phyloP scores from a whole-genome alignment of 1,284 basidiomycete species.

The Leucoagaricus sp. region DNA sequence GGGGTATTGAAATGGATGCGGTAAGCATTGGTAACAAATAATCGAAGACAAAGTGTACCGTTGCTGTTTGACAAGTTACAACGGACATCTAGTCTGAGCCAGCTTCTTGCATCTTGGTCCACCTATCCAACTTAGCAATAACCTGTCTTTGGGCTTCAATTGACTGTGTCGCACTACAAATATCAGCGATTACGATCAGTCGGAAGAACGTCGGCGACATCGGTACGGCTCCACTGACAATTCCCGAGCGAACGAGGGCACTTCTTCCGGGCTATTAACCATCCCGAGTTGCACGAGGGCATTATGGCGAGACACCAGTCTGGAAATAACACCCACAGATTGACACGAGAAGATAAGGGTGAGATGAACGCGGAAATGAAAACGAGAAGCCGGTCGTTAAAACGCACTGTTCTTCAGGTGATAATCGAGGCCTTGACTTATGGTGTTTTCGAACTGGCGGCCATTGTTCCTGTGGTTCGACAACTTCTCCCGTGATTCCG shows the following conservation, averaged over 20 bases:
- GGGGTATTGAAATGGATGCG: too few species aligned
- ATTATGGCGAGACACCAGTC: constrained; percentile 51
- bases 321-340: constrained; percentile 25
- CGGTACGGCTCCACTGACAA: constrained; percentile 49
- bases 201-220: constrained; percentile 2
- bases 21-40: background rate
- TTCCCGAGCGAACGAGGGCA: constrained; percentile 57
- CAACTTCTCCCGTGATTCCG: constrained; percentile 17
- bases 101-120: constrained; percentile 17
- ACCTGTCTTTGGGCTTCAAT: constrained; percentile 44
- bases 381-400: background rate
- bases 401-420: constrained; percentile 50
- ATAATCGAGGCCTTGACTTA: constrained; percentile 45
- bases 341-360: background rate
- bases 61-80: background rate
- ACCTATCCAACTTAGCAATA: constrained; percentile 43
- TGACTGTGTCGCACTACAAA: constrained; percentile 41
- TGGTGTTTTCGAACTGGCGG: constrained; percentile 65
- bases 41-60: background rate
- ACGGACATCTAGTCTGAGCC: constrained; percentile 6
- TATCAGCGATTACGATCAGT: background rate
- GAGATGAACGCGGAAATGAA: constrained; percentile 12
- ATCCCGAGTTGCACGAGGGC: constrained; percentile 63
- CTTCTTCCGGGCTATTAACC: constrained; percentile 49
- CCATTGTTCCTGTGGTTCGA: constrained; percentile 50